Evolutionary conservation across 768 basidiomycete genomes (phyloP).

Genomic region (Neoboletus subvelutipes): DNA sequence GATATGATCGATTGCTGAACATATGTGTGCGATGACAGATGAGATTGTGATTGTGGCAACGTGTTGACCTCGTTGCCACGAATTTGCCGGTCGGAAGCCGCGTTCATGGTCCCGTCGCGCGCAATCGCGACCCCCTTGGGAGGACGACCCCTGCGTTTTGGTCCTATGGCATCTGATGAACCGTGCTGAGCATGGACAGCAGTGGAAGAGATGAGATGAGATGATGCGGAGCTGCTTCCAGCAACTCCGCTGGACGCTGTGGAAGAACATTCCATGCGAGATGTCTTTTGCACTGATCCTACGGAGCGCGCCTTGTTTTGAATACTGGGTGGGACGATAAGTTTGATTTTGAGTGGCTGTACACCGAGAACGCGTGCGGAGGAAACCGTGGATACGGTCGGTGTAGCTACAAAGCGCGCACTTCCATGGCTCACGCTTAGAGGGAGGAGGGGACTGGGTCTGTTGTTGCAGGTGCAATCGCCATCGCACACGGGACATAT

Average conservation of each 20-base stretch:
- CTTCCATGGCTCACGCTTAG: conserved; percentile 33
- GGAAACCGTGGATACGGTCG: conserved; percentile 38
- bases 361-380: conserved; percentile 29
- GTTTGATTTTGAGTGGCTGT: conserved; percentile 65
- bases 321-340: conserved; percentile 60
- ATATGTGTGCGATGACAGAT: conserved; percentile 29
- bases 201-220: conserved; percentile 25
- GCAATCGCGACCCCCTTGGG: conserved; percentile 45
- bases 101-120: conserved; percentile 23
- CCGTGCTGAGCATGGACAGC: conserved; percentile 26
- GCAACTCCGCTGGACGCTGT: conserved; percentile 42
- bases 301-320: conserved; percentile 42
- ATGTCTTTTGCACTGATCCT: conserved; percentile 31
- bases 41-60: conserved; percentile 38
- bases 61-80: conserved; percentile 35
- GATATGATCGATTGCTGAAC: conserved; percentile 23
- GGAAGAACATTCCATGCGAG: conserved; percentile 21
- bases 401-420: conserved; percentile 39
- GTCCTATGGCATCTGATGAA: conserved; percentile 18
- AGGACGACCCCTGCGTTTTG: conserved; percentile 57
- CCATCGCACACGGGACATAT: conserved; percentile 91
- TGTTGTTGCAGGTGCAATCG: conserved; percentile 75
- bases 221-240: conserved; percentile 20
- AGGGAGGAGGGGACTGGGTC: conserved; percentile 33
- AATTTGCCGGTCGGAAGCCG: conserved; percentile 23